Base-by-base conservation (phyloP, 176 grass and related monocot species). In the Olyra latifolia region DNA sequence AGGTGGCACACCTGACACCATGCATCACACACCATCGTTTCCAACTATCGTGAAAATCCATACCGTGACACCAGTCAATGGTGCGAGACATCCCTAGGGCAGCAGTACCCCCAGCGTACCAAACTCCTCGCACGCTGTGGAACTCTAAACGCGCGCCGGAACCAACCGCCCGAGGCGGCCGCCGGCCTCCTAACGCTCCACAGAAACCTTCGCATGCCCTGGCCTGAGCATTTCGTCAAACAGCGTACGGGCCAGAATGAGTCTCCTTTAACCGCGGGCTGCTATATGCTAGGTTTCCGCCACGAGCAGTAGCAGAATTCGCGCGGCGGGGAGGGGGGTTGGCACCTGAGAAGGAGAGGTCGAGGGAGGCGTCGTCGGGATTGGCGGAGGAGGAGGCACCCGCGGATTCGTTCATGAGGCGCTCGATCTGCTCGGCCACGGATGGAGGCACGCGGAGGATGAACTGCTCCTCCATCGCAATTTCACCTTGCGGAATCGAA, bases 381-480 rank as follows among this genome's bases (percentile, higher is more conserved):
- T 85, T 87, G 72, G 88, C 86, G 35, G 89, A 73, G 25, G 87
- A 81, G 5, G 86, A 87, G 38, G 82, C 87, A 4, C 83, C 76
- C 42, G 75, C 69, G 59, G 93, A 92, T 62, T 95, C 90, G 40
- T 73, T 91, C 69, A 94, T 88, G 61, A 94, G 92, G 78, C 78
- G 86, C 73, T 98, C 92, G 54, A 98, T 93, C 81, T 66, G 80
- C 75, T 93, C 92, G 19, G 88, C 88, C 50, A 98, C 83, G 41
- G 92, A 89, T 2, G 92, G 95, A 22, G 95, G 83, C 47, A 91
- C 92, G 30, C 95, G 89, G 52, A 98, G 88, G 70, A 98, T 85
- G 77, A 93, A 94, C 93, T 98, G 92, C 76, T 98, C 86, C 73
- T 98, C 92, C 95, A 98, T 98, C 32, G 22, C 41, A 28, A 62